Conservation (phyloP, 177 flowering plant species). For the Vitis hybrid region DNA sequence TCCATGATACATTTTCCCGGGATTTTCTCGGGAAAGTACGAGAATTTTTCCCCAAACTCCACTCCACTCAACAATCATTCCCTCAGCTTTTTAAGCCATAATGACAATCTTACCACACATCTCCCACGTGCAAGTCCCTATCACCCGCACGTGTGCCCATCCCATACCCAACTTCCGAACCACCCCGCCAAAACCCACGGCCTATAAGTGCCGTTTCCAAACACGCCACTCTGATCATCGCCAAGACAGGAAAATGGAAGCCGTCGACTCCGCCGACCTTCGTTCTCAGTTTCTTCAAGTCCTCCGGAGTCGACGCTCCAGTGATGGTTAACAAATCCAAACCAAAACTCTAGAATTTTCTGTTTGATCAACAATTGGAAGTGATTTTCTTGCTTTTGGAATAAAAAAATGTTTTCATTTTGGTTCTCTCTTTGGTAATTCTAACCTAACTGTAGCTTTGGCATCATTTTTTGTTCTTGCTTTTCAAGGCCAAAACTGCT, state of each 20-base stretch:
- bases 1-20: too few species aligned
- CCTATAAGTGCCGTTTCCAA: constrained; percentile 11
- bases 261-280: constrained; percentile 28
- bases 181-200: constrained; percentile 14
- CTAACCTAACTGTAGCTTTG: too few species aligned
- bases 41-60: not conserved
- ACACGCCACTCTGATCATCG: too few species aligned
- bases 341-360: too few species aligned
- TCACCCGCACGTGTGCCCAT: not conserved
- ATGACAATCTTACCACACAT: not conserved
- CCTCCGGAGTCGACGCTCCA: constrained; percentile 55
- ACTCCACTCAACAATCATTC: too few species aligned
- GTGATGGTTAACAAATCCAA: constrained; percentile 19
- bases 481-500: too few species aligned
- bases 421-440: too few species aligned
- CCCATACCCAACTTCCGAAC: not conserved
- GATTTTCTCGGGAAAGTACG: too few species aligned
- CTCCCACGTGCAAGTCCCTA: not conserved
- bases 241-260: constrained; percentile 5
- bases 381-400: too few species aligned
- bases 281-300: constrained; percentile 49
- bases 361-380: too few species aligned
- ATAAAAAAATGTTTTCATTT: too few species aligned
- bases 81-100: not conserved
- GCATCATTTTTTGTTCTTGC: too few species aligned